Conservation (phyloP, 805 yeast species). For the Groenewaldozyma tartarivorans region DNA sequence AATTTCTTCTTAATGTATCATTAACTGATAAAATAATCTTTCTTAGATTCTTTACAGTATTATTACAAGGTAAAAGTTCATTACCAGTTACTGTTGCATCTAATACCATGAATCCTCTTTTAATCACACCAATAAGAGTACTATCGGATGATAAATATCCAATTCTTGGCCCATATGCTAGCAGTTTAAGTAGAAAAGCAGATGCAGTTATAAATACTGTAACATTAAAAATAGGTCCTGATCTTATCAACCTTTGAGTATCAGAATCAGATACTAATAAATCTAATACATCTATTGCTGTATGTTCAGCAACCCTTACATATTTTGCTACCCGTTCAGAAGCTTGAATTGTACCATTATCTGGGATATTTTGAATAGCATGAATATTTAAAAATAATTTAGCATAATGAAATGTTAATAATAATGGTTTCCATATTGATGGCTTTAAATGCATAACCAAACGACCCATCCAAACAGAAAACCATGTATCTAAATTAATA, state of each 20-base stretch:
- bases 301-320: slow-evolving; percentile 14
- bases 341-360: not conserved
- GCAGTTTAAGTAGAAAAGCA: slow-evolving; percentile 15
- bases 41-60: not conserved
- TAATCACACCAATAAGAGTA: not conserved
- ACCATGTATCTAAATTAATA: slow-evolving; percentile 17
- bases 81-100: not conserved
- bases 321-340: slow-evolving; percentile 1
- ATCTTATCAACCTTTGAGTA: slow-evolving; percentile 14
- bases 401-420: slow-evolving; percentile 18
- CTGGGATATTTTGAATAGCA: slow-evolving; percentile 8
- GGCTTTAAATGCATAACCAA: slow-evolving; percentile 14
- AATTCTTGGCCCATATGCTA: slow-evolving; percentile 8
- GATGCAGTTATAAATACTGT: slow-evolving; percentile 19
- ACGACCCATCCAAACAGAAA: slow-evolving; percentile 16
- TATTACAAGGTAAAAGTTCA: not conserved
- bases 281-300: slow-evolving; percentile 17
- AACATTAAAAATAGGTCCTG: slow-evolving; percentile 18
- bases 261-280: slow-evolving; percentile 15
- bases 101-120: not conserved
- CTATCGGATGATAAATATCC: slow-evolving; percentile 1
- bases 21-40: not conserved
- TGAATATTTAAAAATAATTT: slow-evolving; percentile 15
- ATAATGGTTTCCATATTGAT: slow-evolving; percentile 17
- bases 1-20: not conserved